Percentiles rank a stretch among this genome's conserved stretches.
phyloP scores from a whole-genome alignment of 257 asterid genomes.

The Nicotiana undulata region DNA sequence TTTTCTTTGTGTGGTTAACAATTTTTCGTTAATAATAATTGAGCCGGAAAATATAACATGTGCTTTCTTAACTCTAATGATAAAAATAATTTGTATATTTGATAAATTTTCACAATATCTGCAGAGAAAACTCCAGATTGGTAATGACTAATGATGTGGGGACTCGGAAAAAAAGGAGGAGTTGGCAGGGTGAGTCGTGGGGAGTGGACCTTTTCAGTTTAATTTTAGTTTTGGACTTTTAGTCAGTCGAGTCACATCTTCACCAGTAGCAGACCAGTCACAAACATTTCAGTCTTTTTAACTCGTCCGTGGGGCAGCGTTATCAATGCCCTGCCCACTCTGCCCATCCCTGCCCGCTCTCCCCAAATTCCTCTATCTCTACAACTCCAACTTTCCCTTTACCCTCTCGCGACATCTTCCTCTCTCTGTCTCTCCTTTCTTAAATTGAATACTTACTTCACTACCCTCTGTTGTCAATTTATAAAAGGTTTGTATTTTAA shows the following conservation, averaged over 20 bases:
- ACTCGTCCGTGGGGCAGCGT: neutral
- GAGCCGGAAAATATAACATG: too few relatives aligned
- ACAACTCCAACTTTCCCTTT: constrained; percentile 1
- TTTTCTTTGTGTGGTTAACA: too few relatives aligned
- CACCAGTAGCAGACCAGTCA: neutral
- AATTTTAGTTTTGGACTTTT: too few relatives aligned
- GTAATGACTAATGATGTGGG: too few relatives aligned
- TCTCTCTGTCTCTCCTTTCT: neutral
- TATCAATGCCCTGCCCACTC: neutral
- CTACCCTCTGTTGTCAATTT: neutral
- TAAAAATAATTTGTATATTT: too few relatives aligned
- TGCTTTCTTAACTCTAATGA: too few relatives aligned
- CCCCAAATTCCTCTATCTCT: neutral
- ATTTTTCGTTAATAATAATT: too few relatives aligned
- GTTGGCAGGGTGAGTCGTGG: too few relatives aligned
- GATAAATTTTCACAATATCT: too few relatives aligned
- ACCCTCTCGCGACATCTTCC: neutral
- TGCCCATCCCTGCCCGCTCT: neutral
- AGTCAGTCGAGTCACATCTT: neutral
- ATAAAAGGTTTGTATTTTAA: neutral
- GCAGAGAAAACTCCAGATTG: too few relatives aligned
- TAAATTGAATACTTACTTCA: neutral
- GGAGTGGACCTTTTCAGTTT: too few relatives aligned
- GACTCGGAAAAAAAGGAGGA: too few relatives aligned
- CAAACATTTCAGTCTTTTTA: constrained; percentile 4